Percentiles rank a stretch among this genome's conserved stretches.
These are phyloP conservation scores for Phytophthora cactorum DNA, from an alignment of 352 stramenopile species.

Conservation along the genomic window DNA sequence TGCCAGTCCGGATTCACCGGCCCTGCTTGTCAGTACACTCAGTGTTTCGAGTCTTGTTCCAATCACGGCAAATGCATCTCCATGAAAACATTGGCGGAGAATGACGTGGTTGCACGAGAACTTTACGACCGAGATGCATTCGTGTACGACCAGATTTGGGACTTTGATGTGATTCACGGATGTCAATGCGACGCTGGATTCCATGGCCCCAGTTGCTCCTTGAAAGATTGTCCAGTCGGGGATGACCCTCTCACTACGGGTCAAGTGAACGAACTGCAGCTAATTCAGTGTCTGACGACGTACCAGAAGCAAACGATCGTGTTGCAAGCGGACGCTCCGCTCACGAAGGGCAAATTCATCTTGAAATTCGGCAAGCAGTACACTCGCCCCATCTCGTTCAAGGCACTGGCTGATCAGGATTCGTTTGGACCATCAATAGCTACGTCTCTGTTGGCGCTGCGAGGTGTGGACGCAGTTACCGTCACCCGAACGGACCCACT, in stretches of 20 bases:
- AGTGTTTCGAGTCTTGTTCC: constrained; percentile 61
- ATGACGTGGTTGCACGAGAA: constrained; percentile 53
- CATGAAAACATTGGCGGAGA: constrained; percentile 65
- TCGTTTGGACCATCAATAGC: constrained; percentile 57
- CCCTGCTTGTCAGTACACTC: constrained; percentile 62
- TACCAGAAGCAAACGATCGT: constrained; percentile 69
- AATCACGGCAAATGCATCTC: constrained; percentile 69
- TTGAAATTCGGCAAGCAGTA: constrained; percentile 69
- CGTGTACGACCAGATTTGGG: constrained; percentile 67
- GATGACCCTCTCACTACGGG: constrained; percentile 73
- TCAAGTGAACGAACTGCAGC: constrained; percentile 70
- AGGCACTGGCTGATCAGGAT: constrained; percentile 52
- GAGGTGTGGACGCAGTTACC: constrained; percentile 41
- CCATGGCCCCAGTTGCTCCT: constrained; percentile 49
- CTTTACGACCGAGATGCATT: constrained; percentile 54
- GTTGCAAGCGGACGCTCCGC: constrained; percentile 47
- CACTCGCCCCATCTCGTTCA: constrained; percentile 65
- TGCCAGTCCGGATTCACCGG: constrained; percentile 88
- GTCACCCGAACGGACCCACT: constrained; percentile 44
- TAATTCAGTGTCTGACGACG: constrained; percentile 60
- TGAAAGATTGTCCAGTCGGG: constrained; percentile 68
- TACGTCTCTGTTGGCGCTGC: constrained; percentile 50
- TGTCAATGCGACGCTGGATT: constrained; percentile 81
- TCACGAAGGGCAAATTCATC: constrained; percentile 64
- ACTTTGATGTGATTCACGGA: constrained; percentile 77